Conservation (phyloP, 805 yeast species). For the Jamesozyma hellenica region DNA sequence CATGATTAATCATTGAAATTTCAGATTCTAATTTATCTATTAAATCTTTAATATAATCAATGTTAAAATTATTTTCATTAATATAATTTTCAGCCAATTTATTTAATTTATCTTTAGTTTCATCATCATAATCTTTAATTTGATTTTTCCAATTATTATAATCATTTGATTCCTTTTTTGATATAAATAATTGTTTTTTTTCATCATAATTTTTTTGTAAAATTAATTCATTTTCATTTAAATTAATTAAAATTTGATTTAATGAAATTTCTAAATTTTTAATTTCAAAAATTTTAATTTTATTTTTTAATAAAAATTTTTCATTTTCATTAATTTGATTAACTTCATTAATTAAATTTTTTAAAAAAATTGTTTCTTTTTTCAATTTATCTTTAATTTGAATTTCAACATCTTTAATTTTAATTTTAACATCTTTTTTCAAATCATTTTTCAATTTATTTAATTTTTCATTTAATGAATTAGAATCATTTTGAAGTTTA, state of each 20-base stretch:
- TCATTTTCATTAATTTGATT: conserved; percentile 20
- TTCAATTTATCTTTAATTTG: conserved; percentile 16
- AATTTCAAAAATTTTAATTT: conserved; percentile 31
- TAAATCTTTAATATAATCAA: conserved; percentile 30
- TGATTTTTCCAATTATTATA: conserved; percentile 19
- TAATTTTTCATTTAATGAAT: conserved; percentile 25
- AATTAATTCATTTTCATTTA: conserved; percentile 24
- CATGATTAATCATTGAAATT: conserved; percentile 29
- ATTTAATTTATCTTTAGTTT: conserved; percentile 32
- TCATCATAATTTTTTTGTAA: conserved; percentile 21
- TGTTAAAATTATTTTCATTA: conserved; percentile 30
- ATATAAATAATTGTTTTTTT: conserved; percentile 22
- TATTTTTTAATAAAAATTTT: conserved; percentile 18
- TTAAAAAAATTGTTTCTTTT: conserved; percentile 19
- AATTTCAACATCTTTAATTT: conserved; percentile 29
- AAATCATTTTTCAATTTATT: conserved; percentile 31
- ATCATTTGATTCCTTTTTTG: conserved; percentile 20
- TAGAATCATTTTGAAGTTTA: conserved; percentile 21
- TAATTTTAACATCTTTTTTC: conserved; percentile 33
- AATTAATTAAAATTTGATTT: conserved; percentile 22
- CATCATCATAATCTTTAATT: conserved; percentile 32
- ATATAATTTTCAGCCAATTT: conserved; percentile 34
- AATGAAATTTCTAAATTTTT: conserved; percentile 31
- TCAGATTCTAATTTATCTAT: conserved; percentile 42
- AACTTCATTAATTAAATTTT: conserved; percentile 15